Percentiles rank a stretch among this genome's conserved stretches.
Conservation (phyloP, 768 basidiomycete genomes). For the Fistulinella prunicolor region DNA sequence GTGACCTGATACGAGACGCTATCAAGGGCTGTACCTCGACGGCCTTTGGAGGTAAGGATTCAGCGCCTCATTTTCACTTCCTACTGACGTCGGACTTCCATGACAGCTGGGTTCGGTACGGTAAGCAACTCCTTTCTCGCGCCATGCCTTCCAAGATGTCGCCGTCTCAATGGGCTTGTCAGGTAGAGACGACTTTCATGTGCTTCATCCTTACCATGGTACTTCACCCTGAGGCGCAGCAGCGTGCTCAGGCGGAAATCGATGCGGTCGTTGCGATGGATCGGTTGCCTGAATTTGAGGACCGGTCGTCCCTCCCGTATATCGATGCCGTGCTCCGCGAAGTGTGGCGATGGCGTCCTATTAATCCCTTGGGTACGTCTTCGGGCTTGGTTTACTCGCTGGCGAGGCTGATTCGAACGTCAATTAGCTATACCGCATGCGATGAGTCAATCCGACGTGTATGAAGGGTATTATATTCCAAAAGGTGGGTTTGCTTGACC, state of each 20-base stretch:
- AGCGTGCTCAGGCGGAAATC: conserved; percentile 25
- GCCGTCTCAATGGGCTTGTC: not conserved
- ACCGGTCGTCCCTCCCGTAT: conserved; percentile 25
- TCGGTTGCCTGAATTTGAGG: conserved; percentile 25
- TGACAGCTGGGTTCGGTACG: conserved; percentile 2
- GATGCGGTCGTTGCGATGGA: conserved; percentile 22
- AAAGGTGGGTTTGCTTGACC: conserved; percentile 8
- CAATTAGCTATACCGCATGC: conserved; percentile 10
- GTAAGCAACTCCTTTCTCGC: not conserved
- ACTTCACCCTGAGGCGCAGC: conserved; percentile 26
- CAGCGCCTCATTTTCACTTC: not conserved
- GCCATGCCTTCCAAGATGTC: not conserved
- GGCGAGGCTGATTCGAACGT: not conserved
- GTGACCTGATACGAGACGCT: not conserved
- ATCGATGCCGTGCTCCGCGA: conserved; percentile 26
- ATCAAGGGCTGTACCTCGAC: conserved; percentile 1
- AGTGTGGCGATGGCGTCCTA: conserved; percentile 20
- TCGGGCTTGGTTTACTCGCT: too few relatives aligned
- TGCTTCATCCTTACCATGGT: conserved; percentile 27
- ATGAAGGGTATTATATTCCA: conserved; percentile 21
- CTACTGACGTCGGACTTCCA: not conserved
- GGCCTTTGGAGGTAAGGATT: conserved; percentile 3
- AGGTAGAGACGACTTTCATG: conserved; percentile 17
- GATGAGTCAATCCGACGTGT: conserved; percentile 9
- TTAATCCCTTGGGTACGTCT: conserved; percentile 10